Conservation (phyloP, 1,139 yeast genomes). For the Debaryomycetaceae sp. region DNA sequence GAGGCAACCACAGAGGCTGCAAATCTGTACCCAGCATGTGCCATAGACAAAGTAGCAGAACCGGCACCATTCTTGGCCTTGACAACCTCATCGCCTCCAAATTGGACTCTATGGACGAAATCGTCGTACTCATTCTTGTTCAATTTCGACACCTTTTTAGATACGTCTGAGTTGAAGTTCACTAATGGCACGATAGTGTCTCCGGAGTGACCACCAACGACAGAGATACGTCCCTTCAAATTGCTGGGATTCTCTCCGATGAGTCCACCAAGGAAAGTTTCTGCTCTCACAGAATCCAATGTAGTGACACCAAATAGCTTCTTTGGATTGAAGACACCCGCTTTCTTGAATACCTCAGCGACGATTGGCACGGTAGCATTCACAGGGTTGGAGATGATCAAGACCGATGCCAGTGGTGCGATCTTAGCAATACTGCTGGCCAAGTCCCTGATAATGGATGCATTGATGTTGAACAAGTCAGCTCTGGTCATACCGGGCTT, state of each 20-base stretch:
- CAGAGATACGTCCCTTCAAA: constrained; percentile 51
- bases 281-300: constrained; percentile 67
- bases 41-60: constrained; percentile 76
- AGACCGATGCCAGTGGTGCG: constrained; percentile 60
- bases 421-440: constrained; percentile 55
- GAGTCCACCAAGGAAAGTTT: constrained; percentile 54
- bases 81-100: constrained; percentile 79
- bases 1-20: constrained; percentile 51
- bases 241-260: constrained; percentile 31
- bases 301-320: constrained; percentile 73
- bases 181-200: constrained; percentile 67
- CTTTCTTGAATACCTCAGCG: constrained; percentile 61
- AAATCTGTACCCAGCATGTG: constrained; percentile 70
- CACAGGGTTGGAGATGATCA: constrained; percentile 73
- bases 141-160: constrained; percentile 27
- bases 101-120: constrained; percentile 62
- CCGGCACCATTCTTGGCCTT: constrained; percentile 76
- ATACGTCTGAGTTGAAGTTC: constrained; percentile 23
- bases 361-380: constrained; percentile 76
- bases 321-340: constrained; percentile 60
- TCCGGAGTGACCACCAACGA: constrained; percentile 77
- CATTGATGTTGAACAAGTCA: constrained; percentile 71
- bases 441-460: constrained; percentile 60
- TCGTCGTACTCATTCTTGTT: constrained; percentile 33
- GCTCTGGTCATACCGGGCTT: constrained; percentile 82